phyloP scores from a whole-genome alignment of 2,329 filamentous ascomycete genomes.

The Trichophyton simii region DNA sequence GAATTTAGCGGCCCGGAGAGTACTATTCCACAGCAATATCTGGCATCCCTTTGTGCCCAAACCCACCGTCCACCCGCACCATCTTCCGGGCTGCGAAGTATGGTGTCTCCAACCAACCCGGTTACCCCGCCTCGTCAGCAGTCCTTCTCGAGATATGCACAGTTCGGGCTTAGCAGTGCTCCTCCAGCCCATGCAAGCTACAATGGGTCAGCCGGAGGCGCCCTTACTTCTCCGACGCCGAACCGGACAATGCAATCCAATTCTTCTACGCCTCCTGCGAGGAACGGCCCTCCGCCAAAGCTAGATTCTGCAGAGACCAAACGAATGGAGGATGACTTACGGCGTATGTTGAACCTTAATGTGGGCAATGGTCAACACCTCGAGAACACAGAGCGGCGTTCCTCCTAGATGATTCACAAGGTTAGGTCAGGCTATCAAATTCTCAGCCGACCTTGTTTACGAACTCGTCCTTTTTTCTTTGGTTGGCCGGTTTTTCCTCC shows the following conservation, averaged over 20 bases:
- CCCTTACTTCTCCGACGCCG: slow-evolving; percentile 7
- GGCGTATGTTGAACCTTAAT: slow-evolving; percentile 36
- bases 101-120: slow-evolving; percentile 18
- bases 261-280: slow-evolving; percentile 9
- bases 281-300: slow-evolving; percentile 15
- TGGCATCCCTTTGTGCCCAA: slow-evolving; percentile 17
- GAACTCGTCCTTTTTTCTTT: too few species aligned
- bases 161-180: slow-evolving; percentile 17
- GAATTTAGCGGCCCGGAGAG: slow-evolving; percentile 8
- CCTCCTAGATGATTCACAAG: slow-evolving; percentile 16
- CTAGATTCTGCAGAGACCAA: slow-evolving; percentile 27
- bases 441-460: too few species aligned
- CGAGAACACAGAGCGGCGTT: slow-evolving; percentile 24
- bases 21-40: slow-evolving; percentile 16
- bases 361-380: slow-evolving; percentile 18
- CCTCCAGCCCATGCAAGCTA: slow-evolving; percentile 17
- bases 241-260: slow-evolving; percentile 12
- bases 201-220: slow-evolving; percentile 2
- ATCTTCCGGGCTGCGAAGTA: slow-evolving; percentile 23
- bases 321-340: slow-evolving; percentile 38
- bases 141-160: slow-evolving; percentile 12
- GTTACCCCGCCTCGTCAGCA: slow-evolving; percentile 9
- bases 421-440: neutral
- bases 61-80: slow-evolving; percentile 14
- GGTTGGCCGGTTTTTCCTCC: too few species aligned